Percentiles rank a stretch among this genome's conserved stretches.
Evolutionary conservation across 768 basidiomycete species (phyloP).

Genomic region (Naganishia vaughanmartiniae): DNA sequence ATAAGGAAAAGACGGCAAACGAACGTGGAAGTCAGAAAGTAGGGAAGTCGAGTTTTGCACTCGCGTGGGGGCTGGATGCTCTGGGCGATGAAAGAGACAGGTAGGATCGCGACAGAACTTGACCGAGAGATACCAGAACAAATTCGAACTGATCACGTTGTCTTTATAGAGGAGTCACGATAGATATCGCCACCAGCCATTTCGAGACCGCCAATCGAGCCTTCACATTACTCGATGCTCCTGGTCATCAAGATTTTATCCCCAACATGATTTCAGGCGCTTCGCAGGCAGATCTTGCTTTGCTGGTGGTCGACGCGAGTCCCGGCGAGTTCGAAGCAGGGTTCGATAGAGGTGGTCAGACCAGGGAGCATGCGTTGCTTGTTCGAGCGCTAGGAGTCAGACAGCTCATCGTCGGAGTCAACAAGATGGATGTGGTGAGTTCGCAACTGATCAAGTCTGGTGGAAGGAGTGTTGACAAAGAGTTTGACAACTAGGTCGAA

Average conservation of each 20-base stretch:
- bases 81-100: constrained; percentile 87
- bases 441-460: background rate
- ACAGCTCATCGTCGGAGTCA: constrained; percentile 86
- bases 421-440: constrained; percentile 86
- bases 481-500: constrained; percentile 62
- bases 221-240: constrained; percentile 93
- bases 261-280: constrained; percentile 99
- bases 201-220: constrained; percentile 69
- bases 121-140: too few relatives aligned
- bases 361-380: constrained; percentile 85
- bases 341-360: constrained; percentile 91
- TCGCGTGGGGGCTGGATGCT: constrained; percentile 97
- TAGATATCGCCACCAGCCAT: constrained; percentile 87
- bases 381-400: constrained; percentile 88
- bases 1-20: constrained; percentile 77
- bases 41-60: constrained; percentile 93
- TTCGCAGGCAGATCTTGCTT: constrained; percentile 89
- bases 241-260: constrained; percentile 95
- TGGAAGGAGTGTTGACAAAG: background rate
- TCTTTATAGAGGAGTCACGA: constrained; percentile 82
- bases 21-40: constrained; percentile 83
- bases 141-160: background rate
- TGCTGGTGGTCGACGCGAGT: constrained; percentile 86
- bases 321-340: constrained; percentile 94
- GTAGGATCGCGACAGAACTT: too few relatives aligned